These are phyloP conservation scores for Plasmodium reichenowi DNA, from an alignment of 169 alveolate genomes.

Conservation along the genomic window DNA sequence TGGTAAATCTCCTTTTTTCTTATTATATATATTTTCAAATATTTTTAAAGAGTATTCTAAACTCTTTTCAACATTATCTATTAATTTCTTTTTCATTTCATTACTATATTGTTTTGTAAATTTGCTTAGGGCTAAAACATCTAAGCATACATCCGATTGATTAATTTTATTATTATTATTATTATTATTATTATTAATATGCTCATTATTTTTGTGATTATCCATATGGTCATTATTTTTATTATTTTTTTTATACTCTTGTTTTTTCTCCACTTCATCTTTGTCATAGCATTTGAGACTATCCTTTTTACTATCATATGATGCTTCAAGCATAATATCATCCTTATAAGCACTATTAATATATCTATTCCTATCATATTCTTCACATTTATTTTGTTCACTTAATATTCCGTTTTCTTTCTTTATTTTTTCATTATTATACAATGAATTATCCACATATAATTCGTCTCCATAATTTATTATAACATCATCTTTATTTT, in stretches of 20 bases:
- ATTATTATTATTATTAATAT: not conserved
- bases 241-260: not conserved
- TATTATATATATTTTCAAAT: slow-evolving; percentile 6
- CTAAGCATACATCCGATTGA: slow-evolving; percentile 44
- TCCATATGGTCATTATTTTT: not conserved
- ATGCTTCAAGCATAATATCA: not conserved
- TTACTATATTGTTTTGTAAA: slow-evolving; percentile 38
- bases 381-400: not conserved
- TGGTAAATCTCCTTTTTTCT: slow-evolving; percentile 11
- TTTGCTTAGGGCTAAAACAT: slow-evolving; percentile 48
- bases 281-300: not conserved
- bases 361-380: too few species aligned
- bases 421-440: not conserved
- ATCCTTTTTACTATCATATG: not conserved
- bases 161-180: not conserved
- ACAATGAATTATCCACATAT: not conserved
- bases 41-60: slow-evolving; percentile 23
- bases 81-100: slow-evolving; percentile 45
- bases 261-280: not conserved
- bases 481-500: too few species aligned
- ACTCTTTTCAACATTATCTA: slow-evolving; percentile 31
- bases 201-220: too few species aligned
- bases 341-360: too few species aligned
- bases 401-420: not conserved
- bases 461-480: not conserved